A percentile compares a stretch with the other conserved stretches of the same genome.
These are phyloP conservation scores for Triticum dicoccoides DNA, from an alignment of 176 grass and related monocot genomes.

Conservation along the genomic window DNA sequence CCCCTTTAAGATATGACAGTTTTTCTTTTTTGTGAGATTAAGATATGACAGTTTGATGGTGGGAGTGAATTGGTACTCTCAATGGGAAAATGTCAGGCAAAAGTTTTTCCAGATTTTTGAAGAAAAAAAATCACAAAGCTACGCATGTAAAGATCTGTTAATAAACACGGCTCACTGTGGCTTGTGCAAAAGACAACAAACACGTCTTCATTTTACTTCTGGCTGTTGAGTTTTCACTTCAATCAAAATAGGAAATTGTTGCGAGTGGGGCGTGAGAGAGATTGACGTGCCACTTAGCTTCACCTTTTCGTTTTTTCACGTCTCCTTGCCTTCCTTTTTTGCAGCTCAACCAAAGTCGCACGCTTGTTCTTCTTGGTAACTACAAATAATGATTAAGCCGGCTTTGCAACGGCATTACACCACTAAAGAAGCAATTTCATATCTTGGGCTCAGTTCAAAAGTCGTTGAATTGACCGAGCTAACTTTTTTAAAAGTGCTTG, in stretches of 20 bases:
- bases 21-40: not conserved
- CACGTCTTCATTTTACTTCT: not conserved
- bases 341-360: constrained; percentile 9
- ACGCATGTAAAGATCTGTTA: too few species aligned
- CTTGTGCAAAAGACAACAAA: not conserved
- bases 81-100: not conserved
- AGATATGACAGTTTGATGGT: not conserved
- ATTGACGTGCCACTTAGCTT: constrained; percentile 17
- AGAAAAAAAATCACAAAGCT: too few species aligned
- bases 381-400: not conserved
- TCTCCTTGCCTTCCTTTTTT: not conserved
- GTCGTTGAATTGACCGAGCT: constrained; percentile 2
- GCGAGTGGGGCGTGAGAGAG: constrained; percentile 28
- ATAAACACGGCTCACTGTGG: too few species aligned
- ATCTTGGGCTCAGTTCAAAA: not conserved
- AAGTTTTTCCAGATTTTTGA: too few species aligned
- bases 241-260: not conserved
- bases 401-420: constrained; percentile 16
- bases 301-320: not conserved
- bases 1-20: too few species aligned
- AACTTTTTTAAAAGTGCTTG: not conserved
- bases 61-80: not conserved
- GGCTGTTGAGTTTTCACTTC: not conserved
- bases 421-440: constrained; percentile 26
- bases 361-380: constrained; percentile 32